Base-by-base conservation (phyloP, 176 grass and related monocot genomes). In the Carex cristatella region DNA sequence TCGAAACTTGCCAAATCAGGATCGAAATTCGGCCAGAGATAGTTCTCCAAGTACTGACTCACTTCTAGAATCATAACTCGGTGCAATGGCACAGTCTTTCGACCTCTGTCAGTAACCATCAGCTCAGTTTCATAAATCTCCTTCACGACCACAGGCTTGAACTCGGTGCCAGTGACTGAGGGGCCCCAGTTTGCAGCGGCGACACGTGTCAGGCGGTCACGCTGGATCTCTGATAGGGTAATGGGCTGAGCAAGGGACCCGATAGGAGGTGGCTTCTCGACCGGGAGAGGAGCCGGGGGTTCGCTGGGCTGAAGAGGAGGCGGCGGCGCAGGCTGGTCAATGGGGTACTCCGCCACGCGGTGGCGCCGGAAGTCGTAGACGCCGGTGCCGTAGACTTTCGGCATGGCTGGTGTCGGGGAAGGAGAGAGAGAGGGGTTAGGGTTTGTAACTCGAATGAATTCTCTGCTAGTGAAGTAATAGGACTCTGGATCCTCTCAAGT, bases 11-110 rank as follows among this genome's bases (percentile, higher is more conserved):
- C 80, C 10, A 42, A 38, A 7, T 84, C 77, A 2, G 91, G 85
- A 79, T 95, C 81, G 61, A 99, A 99, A 85, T 99, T 91, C 7
- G 93, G 93, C 93, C 93, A 99, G n/a, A 99, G 91, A 86, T 99
- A 99, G 84, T 95, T 99, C 90, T 99, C 96, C 61, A 95, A 87
- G 91, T 99, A 99, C 88, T 99, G 93, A 77, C 93, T 99, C 80
- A 99, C 96, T 88, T 95, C 96, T 61, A 99, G 88, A 59, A 99
- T 95, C 96, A 99, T 99, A 57, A 95, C 96, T n/a, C 91, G 89
- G 37, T 99, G 96, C 65, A 99, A 87, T 5, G 91, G 96, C 56
- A 92, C 90, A 14, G 96, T 99, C 85, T 95, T 99, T 57, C 93
- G 86, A 2, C 87, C 88, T 12, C 84, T 81, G 2, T 86, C 92